These are phyloP conservation scores for Globisporangium nagaii DNA, from an alignment of 352 stramenopile species.

Conservation along the genomic window DNA sequence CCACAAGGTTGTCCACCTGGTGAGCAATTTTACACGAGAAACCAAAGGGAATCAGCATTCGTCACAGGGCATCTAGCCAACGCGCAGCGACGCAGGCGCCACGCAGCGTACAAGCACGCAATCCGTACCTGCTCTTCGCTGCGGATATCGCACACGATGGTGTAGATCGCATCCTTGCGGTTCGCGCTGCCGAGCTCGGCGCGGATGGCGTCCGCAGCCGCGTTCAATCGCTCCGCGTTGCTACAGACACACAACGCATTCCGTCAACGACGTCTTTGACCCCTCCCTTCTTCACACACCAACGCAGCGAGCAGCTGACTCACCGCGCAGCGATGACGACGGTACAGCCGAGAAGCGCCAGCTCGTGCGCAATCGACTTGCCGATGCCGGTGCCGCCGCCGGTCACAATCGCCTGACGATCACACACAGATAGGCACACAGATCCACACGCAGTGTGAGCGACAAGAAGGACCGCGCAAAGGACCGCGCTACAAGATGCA, in stretches of 20 bases:
- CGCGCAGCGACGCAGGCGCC: too few relatives aligned
- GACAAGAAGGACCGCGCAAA: background rate
- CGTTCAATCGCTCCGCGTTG: conserved; percentile 61
- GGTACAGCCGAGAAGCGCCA: conserved; percentile 64
- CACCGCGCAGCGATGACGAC: conserved; percentile 81
- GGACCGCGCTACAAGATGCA: background rate
- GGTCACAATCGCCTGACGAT: conserved; percentile 67
- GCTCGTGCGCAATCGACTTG: conserved; percentile 74
- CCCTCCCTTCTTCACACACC: too few relatives aligned
- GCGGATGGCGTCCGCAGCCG: conserved; percentile 53
- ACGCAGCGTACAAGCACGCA: too few relatives aligned
- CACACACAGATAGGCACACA: background rate
- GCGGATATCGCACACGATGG: conserved; percentile 71
- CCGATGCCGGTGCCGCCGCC: conserved; percentile 85
- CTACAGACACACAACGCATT: conserved; percentile 16
- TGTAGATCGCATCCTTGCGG: conserved; percentile 35
- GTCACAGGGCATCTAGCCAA: too few relatives aligned
- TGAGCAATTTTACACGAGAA: too few relatives aligned
- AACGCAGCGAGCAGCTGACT: background rate
- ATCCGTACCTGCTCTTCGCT: conserved; percentile 49
- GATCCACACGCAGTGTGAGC: background rate
- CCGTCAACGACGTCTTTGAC: too few relatives aligned
- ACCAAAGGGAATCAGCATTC: too few relatives aligned
- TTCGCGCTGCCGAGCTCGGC: conserved; percentile 31
- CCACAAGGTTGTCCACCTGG: conserved; percentile 66